A percentile compares a stretch with the other conserved stretches of the same genome.
phyloP scores from a whole-genome alignment of 768 basidiomycete genomes.

The Amylocystis lapponica region DNA sequence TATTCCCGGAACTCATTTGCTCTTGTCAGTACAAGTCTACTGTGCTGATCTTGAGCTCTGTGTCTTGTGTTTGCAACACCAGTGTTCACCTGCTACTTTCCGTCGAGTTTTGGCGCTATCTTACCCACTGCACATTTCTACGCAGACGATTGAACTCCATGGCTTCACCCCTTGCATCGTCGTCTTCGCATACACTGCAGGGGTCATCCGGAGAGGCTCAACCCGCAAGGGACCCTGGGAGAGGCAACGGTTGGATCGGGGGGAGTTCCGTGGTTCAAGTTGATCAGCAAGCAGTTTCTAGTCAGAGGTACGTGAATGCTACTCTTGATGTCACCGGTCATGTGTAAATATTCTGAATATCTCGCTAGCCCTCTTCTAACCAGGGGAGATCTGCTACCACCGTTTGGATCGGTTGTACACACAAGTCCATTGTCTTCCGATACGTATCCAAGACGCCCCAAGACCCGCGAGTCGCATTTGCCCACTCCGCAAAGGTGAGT shows the following conservation, averaged over 20 bases:
- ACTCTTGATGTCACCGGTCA: not conserved
- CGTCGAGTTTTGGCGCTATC: not conserved
- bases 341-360: not conserved
- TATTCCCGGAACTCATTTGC: too few species aligned
- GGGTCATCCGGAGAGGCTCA: not conserved
- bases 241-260: not conserved
- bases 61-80: too few species aligned
- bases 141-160: not conserved
- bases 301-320: conserved; percentile 1
- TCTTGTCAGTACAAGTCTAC: too few species aligned
- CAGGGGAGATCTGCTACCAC: conserved; percentile 3
- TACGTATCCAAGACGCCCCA: too few species aligned
- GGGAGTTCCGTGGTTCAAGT: not conserved
- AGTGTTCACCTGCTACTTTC: not conserved
- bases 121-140: not conserved
- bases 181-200: not conserved
- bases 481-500: conserved; percentile 31
- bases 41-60: too few species aligned
- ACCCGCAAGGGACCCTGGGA: too few species aligned
- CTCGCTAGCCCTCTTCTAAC: not conserved
- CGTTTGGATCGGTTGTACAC: too few species aligned
- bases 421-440: too few species aligned
- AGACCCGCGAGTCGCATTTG: conserved; percentile 17
- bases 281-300: not conserved
- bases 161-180: too few species aligned